These are phyloP conservation scores for Euphrasia confusa DNA, from an alignment of 257 asterid species.

Conservation along the genomic window DNA sequence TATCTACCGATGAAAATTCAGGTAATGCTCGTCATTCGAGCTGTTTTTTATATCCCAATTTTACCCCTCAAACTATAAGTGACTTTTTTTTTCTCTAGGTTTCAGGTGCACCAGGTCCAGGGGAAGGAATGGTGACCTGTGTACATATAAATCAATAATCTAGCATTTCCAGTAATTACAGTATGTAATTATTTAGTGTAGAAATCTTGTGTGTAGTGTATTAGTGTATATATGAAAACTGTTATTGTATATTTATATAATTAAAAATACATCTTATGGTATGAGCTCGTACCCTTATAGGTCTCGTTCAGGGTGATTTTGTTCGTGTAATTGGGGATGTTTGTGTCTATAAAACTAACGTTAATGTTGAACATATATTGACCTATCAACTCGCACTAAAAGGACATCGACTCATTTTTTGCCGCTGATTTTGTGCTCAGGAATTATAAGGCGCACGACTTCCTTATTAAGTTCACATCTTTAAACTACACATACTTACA, in stretches of 20 bases:
- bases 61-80: neutral
- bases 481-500: no score
- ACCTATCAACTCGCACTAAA: slow-evolving; percentile 57
- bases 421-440: slow-evolving; percentile 65
- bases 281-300: no score
- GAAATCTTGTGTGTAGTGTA: no score
- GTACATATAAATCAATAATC: slow-evolving; percentile 29
- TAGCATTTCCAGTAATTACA: neutral
- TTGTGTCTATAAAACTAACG: no score
- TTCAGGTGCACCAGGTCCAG: slow-evolving; percentile 22
- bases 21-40: neutral
- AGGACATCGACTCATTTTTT: slow-evolving; percentile 69
- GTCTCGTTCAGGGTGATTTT: no score
- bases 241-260: slow-evolving; percentile 23
- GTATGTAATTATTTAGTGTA: no score
- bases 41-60: neutral
- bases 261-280: no score
- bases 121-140: slow-evolving; percentile 21
- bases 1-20: no score
- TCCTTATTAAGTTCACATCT: slow-evolving; percentile 20
- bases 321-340: no score
- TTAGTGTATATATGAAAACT: slow-evolving; percentile 28
- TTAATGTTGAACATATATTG: slow-evolving; percentile 42
- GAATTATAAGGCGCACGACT: slow-evolving; percentile 82
- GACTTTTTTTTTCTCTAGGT: neutral